Conservation (phyloP, 257 asterid species). For the Fraxinus cuspidata region DNA sequence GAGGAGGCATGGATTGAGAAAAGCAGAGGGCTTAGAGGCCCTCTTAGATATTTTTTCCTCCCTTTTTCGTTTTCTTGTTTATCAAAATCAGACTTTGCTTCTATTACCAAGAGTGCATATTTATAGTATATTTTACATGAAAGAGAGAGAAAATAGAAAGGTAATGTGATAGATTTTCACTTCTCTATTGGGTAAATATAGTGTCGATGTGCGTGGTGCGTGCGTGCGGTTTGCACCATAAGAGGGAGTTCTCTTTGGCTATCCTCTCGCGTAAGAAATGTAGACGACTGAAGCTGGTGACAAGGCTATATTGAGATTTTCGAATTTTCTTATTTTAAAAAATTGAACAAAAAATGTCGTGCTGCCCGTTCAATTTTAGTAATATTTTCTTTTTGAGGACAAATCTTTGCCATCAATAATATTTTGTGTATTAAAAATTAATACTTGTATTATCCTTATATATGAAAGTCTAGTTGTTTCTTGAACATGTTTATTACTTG, state of each 20-base stretch:
- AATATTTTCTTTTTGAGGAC: slow-evolving; percentile 14
- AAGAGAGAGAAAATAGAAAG: slow-evolving; percentile 34
- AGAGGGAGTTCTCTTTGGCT: slow-evolving; percentile 34
- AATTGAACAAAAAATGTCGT: slow-evolving; percentile 8
- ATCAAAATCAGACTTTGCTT: slow-evolving; percentile 56
- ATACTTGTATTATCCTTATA: neutral
- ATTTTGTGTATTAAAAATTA: neutral
- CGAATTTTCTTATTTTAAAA: neutral
- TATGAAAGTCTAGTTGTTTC: neutral
- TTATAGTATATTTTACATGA: slow-evolving; percentile 30
- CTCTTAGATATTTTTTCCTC: slow-evolving; percentile 50
- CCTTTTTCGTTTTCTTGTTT: slow-evolving; percentile 40
- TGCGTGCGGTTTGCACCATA: neutral
- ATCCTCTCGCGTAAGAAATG: slow-evolving; percentile 45
- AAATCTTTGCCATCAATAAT: neutral
- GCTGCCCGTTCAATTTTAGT: slow-evolving; percentile 7
- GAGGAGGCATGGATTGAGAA: slow-evolving; percentile 64
- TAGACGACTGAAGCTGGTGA: slow-evolving; percentile 33
- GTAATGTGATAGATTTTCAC: slow-evolving; percentile 41
- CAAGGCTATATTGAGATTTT: slow-evolving; percentile 24
- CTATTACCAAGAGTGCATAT: slow-evolving; percentile 44
- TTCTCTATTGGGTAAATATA: slow-evolving; percentile 32
- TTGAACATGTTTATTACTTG: neutral
- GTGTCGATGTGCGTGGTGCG: neutral
- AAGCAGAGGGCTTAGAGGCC: slow-evolving; percentile 70